phyloP scores from a whole-genome alignment of 306 rosid species.

The Luffa acutangula region DNA sequence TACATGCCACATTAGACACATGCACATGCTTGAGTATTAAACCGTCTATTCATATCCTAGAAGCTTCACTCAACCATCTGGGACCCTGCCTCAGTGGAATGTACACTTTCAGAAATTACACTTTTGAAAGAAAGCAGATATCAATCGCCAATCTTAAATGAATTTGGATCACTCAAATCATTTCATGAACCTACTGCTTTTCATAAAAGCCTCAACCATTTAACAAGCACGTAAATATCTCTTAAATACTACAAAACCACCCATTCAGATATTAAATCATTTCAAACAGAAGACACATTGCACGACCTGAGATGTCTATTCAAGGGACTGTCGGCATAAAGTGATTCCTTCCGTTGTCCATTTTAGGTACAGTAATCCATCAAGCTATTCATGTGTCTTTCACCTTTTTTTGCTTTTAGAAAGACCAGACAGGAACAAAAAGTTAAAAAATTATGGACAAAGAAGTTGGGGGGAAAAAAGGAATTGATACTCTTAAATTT shows the following conservation, averaged over 20 bases:
- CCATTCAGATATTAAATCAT: background rate
- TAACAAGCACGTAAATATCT: background rate
- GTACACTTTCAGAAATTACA: background rate
- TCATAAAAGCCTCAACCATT: background rate
- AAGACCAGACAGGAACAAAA: background rate
- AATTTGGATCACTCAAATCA: background rate
- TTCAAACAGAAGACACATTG: background rate
- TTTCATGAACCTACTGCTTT: background rate
- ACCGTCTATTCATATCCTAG: background rate
- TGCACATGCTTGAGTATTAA: background rate
- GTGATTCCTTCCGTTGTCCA: background rate
- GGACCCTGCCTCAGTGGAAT: background rate
- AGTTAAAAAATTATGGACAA: background rate
- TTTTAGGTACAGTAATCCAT: background rate
- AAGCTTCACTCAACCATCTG: background rate
- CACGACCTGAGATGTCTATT: background rate
- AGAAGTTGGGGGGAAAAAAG: background rate
- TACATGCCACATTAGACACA: background rate
- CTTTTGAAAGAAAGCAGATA: background rate
- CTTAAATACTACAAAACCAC: background rate
- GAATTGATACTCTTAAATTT: background rate
- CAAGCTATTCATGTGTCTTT: background rate
- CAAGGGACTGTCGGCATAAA: conserved; percentile 1
- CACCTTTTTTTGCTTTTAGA: conserved; percentile 2
- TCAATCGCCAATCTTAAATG: background rate